Evolutionary conservation across 257 asterid genomes (phyloP).

Genomic region (Thymus quinquecostatus): DNA sequence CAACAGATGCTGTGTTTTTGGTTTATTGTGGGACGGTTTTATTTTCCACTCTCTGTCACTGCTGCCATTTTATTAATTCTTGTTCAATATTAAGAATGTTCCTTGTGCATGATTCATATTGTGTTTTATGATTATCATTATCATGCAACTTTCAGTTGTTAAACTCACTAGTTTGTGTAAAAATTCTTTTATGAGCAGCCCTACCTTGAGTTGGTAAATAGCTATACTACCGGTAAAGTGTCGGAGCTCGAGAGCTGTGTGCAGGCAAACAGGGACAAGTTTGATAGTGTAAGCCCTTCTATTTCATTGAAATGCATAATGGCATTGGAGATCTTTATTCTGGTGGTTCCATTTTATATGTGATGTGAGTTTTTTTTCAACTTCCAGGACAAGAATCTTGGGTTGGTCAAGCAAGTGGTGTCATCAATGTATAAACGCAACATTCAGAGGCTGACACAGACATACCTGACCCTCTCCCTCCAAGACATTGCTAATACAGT

Average conservation of each 20-base stretch:
- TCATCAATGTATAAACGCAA: constrained; percentile 94
- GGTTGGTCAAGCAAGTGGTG: constrained; percentile 93
- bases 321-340: constrained; percentile 15
- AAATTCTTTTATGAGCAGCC: constrained; percentile 52
- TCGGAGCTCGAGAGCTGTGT: constrained; percentile 71
- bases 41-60: not conserved
- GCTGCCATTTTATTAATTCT: constrained; percentile 7
- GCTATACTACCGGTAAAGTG: constrained; percentile 73
- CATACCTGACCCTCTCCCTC: constrained; percentile 92
- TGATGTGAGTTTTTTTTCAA: constrained; percentile 19
- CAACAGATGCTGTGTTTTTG: not conserved
- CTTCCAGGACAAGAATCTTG: constrained; percentile 88
- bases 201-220: constrained; percentile 75
- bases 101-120: not conserved
- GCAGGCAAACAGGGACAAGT: constrained; percentile 69
- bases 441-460: constrained; percentile 97
- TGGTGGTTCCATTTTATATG: not conserved
- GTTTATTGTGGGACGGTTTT: not conserved
- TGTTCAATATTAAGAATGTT: not conserved
- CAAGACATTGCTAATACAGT: constrained; percentile 90
- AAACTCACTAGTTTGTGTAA: not conserved
- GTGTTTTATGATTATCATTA: not conserved
- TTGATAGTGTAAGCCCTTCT: constrained; percentile 68
- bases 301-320: not conserved
- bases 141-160: constrained; percentile 9